Base-by-base conservation (phyloP, 75 land plant species). In the Sequoiadendron giganteum region DNA sequence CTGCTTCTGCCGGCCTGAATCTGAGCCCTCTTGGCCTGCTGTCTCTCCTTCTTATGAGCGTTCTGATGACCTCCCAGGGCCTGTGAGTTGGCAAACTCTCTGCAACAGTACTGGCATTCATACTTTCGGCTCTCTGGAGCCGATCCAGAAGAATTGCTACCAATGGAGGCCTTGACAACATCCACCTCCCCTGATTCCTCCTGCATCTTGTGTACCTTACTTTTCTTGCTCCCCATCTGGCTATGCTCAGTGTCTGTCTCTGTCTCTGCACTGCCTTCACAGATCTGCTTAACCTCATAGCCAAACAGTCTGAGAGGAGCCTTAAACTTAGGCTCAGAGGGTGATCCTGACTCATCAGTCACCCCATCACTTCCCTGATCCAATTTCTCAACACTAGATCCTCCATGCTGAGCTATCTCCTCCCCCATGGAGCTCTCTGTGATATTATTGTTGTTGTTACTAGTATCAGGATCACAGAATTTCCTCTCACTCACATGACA, bases 11-110 rank as follows among this genome's bases (percentile, higher is more conserved):
- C 88, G 15, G 96, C 95, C 85, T 94, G 96, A 82, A 95, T 40
- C 88, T 95, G 96, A 0, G 94, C 93, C 16, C 96, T 92, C 86
- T 95, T 95, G 38, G 93, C 91, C 88, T 95, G 94, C 78, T 95
- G 96, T 25, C 97, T 43, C 90, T 96, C 97, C 80, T 95, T 91
- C 87, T 94, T 94, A 87, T 95, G 97, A 7, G 95, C 97, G 85
- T 96, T 96, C 87, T 94, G 95, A 75, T 95, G 96, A 30, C 97
- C 97, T 0, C 97, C 97, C 49, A 96, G 75, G 0, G 97, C 97
- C 86, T 96, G 97, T 0, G 97, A 95, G 89, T 94, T 96, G 36
- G 96, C 94, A 49, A 96, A 96, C 86, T 96, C 97, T 5, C 97
- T 86, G 90, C 90, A 93, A 72, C 97, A 96, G 90, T 94, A 96